These are phyloP conservation scores for Phaeosphaeria sp. DNA, from an alignment of 2,329 filamentous ascomycete genomes.

Conservation along the genomic window DNA sequence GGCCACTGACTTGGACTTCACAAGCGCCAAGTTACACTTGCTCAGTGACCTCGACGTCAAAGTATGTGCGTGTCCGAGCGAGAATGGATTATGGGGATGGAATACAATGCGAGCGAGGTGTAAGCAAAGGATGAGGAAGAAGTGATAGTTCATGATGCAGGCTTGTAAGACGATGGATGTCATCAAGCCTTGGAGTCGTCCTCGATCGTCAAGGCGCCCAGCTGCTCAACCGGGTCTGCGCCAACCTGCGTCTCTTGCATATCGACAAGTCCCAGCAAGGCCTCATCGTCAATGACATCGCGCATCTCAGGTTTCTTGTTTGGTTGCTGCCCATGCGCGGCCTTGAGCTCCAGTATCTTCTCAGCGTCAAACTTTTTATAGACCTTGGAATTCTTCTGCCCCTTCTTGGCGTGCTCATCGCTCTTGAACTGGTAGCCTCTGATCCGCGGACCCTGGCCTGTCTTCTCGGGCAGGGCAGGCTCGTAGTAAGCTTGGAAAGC, in stretches of 20 bases:
- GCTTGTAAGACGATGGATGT: no score
- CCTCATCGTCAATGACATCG: conserved; percentile 44
- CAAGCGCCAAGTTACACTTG: no score
- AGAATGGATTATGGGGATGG: no score
- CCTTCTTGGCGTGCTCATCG: conserved; percentile 35
- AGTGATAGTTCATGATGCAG: no score
- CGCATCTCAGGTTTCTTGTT: conserved; percentile 30
- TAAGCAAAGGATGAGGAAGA: no score
- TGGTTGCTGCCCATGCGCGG: conserved; percentile 39
- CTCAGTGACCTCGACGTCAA: no score
- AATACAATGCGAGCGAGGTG: no score
- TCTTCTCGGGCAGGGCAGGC: conserved; percentile 72
- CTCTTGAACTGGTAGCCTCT: conserved; percentile 44
- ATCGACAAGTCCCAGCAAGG: conserved; percentile 35
- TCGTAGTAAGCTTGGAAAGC: conserved; percentile 74
- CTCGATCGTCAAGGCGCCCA: conserved; percentile 29
- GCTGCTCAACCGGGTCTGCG: conserved; percentile 14
- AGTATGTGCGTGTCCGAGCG: no score
- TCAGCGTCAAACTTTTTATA: conserved; percentile 37
- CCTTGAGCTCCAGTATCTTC: conserved; percentile 32
- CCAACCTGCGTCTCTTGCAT: conserved; percentile 19
- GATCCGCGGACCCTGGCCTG: conserved; percentile 72
- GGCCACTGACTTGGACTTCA: no score
- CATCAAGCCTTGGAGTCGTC: conserved; percentile 17
- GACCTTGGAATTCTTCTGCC: conserved; percentile 42